Base-by-base conservation (phyloP, 1,284 basidiomycete species). In the Ceratobasidium sp. region DNA sequence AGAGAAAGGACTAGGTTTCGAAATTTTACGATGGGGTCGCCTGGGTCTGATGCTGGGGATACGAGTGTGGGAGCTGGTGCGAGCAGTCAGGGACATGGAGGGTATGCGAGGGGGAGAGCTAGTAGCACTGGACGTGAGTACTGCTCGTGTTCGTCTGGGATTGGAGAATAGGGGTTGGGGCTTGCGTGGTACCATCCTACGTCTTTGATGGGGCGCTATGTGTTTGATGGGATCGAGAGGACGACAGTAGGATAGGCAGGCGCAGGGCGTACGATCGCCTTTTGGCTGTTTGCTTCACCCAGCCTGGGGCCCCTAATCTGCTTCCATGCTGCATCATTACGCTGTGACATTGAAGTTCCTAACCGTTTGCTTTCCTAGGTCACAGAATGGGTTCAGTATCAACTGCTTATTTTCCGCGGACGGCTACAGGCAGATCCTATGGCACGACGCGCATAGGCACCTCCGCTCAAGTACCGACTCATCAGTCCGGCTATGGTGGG, bases 401-500 rank as follows among this genome's bases (percentile, higher is more conserved):
- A 15, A 81, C 83, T 7, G 82, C 83, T 7, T 81, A 84, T 61
- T 82, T 84, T 7, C 82, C 85, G 23, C 81, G 81, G 28, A 81
- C 85, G 0, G 84, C 85, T 0, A 81, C 82, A 33, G 73, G 73
- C 10, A 31, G 73, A 35, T 75, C 73, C 0, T 65, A 75, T 45
- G 73, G 60, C 3, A 75, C 73, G 1, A 65, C 73, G 5, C 45
- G 73, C 23, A 31, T 75, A 8, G 51, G 23, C 20, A 17, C 60
- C 7, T 13, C 26, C 11, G 31, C 61, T 10, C 73, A 75, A 20
- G 10, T 75, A 11, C 73, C 73, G 10, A 42, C 73, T n/a, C 39
- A 54, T 31, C 73, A 42, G 49, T 75, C 82, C 10, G 87, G 87
- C 4, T 95, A 94, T 80, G 96, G 96, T 56, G 96, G 96, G 0